A percentile compares a stretch with the other conserved stretches of the same genome.
Evolutionary conservation across 306 rosid genomes (phyloP).

Genomic region (Gillenia trifoliata): DNA sequence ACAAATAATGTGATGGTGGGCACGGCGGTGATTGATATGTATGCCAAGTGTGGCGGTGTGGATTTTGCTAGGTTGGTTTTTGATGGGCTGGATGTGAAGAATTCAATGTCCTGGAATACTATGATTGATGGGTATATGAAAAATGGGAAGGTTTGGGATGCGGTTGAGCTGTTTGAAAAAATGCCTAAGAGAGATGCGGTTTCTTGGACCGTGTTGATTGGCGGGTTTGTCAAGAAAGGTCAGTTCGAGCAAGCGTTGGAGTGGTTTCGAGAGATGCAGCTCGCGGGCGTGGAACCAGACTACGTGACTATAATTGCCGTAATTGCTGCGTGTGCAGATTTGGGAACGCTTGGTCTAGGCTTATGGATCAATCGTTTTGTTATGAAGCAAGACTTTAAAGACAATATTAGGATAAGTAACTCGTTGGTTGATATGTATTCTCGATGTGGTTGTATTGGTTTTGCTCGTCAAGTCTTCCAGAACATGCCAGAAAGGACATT

Average conservation of each 20-base stretch:
- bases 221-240: slow-evolving; percentile 67
- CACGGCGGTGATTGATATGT: slow-evolving; percentile 73
- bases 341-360: slow-evolving; percentile 72
- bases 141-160: slow-evolving; percentile 45
- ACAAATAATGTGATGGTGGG: slow-evolving; percentile 66
- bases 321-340: slow-evolving; percentile 75
- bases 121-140: slow-evolving; percentile 70
- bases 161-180: slow-evolving; percentile 61
- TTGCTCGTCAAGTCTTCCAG: slow-evolving; percentile 66
- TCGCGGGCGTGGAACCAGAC: slow-evolving; percentile 59
- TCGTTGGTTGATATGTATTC: slow-evolving; percentile 82
- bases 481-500: slow-evolving; percentile 43
- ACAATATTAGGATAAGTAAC: slow-evolving; percentile 52
- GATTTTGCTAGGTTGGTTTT: slow-evolving; percentile 54
- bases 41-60: slow-evolving; percentile 52
- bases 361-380: slow-evolving; percentile 65
- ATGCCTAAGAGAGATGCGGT: slow-evolving; percentile 66
- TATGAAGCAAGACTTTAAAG: slow-evolving; percentile 35
- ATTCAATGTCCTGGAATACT: slow-evolving; percentile 74
- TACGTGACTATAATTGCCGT: slow-evolving; percentile 76
- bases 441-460: slow-evolving; percentile 69
- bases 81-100: slow-evolving; percentile 46
- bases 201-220: slow-evolving; percentile 82
- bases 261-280: slow-evolving; percentile 71
- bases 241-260: slow-evolving; percentile 57